These are phyloP conservation scores for Marasmius fiardii DNA, from an alignment of 1,284 basidiomycete genomes.

Conservation along the genomic window DNA sequence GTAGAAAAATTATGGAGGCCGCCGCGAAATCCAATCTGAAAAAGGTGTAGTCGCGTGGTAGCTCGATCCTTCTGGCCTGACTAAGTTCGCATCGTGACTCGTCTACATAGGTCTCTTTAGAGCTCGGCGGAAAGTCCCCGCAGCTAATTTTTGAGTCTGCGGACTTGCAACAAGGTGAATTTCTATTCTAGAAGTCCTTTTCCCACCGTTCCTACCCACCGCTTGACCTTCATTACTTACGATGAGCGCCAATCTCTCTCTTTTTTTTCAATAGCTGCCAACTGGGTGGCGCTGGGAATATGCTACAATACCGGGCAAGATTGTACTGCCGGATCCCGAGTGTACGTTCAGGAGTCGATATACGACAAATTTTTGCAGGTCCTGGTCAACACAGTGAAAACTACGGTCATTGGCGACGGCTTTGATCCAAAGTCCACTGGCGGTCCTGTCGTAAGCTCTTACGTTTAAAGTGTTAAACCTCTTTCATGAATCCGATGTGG, in stretches of 20 bases:
- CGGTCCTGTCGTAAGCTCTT: constrained; percentile 70
- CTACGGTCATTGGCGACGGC: constrained; percentile 76
- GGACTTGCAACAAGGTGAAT: constrained; percentile 75
- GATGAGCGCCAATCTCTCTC: neutral
- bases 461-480: constrained; percentile 6
- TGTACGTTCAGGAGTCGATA: constrained; percentile 82
- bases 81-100: constrained; percentile 6
- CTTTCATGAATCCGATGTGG: constrained; percentile 8
- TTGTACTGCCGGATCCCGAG: constrained; percentile 83
- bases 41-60: constrained; percentile 43
- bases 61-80: constrained; percentile 9
- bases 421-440: constrained; percentile 72
- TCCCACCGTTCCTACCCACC: neutral
- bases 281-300: constrained; percentile 81
- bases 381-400: constrained; percentile 66
- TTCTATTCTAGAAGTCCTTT: neutral
- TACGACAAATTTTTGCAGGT: constrained; percentile 79
- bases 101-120: constrained; percentile 71
- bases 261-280: constrained; percentile 53
- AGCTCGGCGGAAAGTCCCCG: constrained; percentile 95
- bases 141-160: constrained; percentile 83
- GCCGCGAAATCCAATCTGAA: constrained; percentile 94
- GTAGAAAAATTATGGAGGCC: constrained; percentile 88
- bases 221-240: neutral
- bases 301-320: constrained; percentile 85